These are phyloP conservation scores for Silene latifolia DNA, from an alignment of 148 eudicot species.

Conservation along the genomic window DNA sequence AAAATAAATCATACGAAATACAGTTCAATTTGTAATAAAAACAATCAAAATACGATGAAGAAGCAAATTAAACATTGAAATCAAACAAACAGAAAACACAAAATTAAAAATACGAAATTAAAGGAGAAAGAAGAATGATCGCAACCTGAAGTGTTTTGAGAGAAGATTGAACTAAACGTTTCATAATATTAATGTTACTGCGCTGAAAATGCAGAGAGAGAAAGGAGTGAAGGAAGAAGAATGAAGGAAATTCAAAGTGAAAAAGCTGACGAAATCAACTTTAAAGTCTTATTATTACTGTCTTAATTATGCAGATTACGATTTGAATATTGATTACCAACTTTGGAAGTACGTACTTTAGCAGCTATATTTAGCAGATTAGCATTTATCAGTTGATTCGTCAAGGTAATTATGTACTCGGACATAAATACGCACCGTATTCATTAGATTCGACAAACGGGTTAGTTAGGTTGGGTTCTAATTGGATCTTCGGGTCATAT, in stretches of 20 bases:
- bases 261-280: not conserved
- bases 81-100: not conserved
- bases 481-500: no score
- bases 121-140: not conserved
- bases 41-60: not conserved
- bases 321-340: no score
- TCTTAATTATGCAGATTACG: not conserved
- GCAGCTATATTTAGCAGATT: not conserved
- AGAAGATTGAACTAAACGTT: constrained; percentile 31
- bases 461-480: no score
- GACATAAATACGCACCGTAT: no score
- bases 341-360: not conserved
- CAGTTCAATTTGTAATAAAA: no score
- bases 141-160: constrained; percentile 29
- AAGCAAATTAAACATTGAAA: no score
- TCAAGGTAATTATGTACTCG: no score
- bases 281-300: not conserved
- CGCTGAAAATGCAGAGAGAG: not conserved
- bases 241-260: no score
- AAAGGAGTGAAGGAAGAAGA: not conserved
- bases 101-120: not conserved
- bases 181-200: constrained; percentile 8
- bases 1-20: no score
- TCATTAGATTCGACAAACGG: no score
- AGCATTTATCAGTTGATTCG: not conserved